A percentile compares a stretch with the other conserved stretches of the same genome.
phyloP scores from a whole-genome alignment of 805 yeast species.

The Metschnikowia lochheadii region DNA sequence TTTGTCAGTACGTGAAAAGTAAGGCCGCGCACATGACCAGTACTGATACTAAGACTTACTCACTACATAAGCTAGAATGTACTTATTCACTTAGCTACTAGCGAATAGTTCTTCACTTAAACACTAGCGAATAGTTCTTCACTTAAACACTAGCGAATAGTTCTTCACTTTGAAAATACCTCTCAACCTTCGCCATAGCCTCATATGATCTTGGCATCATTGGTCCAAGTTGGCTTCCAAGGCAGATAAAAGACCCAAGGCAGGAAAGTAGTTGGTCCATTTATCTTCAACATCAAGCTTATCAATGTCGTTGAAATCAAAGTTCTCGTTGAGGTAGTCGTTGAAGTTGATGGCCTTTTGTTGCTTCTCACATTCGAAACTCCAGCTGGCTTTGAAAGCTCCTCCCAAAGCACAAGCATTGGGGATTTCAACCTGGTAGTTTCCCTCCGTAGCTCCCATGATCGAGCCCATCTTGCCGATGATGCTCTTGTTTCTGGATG shows the following conservation, averaged over 20 bases:
- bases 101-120: no score
- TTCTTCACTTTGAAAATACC: no score
- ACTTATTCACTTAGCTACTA: background rate
- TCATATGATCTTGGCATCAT: background rate
- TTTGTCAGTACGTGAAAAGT: background rate
- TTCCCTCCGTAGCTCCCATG: constrained; percentile 62
- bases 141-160: no score
- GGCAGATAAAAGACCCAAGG: constrained; percentile 47
- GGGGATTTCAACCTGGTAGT: constrained; percentile 68
- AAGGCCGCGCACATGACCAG: background rate
- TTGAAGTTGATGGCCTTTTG: constrained; percentile 41
- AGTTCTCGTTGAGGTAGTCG: constrained; percentile 30
- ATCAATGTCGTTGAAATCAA: constrained; percentile 48
- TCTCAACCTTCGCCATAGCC: background rate
- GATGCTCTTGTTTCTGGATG: constrained; percentile 67
- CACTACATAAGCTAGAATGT: background rate
- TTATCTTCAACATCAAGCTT: constrained; percentile 33
- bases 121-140: no score
- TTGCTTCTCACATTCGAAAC: constrained; percentile 34
- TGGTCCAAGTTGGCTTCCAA: constrained; percentile 33
- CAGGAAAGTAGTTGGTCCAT: constrained; percentile 50
- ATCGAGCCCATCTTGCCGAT: constrained; percentile 66
- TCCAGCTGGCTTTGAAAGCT: constrained; percentile 81
- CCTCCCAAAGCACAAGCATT: constrained; percentile 95
- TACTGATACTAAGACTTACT: background rate